Evolutionary conservation across 305 asterid genomes (phyloP).

Genomic region (Solanum hybrid): DNA sequence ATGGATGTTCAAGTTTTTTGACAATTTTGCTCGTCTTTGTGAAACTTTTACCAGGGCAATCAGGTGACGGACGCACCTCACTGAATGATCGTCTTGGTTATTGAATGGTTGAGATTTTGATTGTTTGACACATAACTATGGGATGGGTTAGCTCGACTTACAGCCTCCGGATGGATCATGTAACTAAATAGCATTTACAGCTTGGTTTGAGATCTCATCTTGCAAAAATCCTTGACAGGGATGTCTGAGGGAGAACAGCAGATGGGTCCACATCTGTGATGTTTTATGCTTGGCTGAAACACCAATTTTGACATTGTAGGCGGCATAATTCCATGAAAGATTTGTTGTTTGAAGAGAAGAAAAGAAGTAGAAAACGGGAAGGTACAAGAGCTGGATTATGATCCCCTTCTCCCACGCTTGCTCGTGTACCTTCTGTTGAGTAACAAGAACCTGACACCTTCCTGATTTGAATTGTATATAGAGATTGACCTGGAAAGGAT

Average conservation of each 20-base stretch:
- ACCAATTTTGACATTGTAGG: neutral
- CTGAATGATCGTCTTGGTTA: slow-evolving; percentile 86
- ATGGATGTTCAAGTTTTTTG: neutral
- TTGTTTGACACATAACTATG: neutral
- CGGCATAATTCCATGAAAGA: neutral
- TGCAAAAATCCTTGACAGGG: neutral
- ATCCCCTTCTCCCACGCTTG: neutral
- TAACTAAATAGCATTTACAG: neutral
- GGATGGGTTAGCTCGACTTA: neutral
- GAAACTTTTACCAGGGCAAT: slow-evolving; percentile 56
- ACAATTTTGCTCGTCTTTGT: slow-evolving; percentile 4
- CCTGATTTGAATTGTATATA: neutral
- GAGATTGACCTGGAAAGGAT: neutral
- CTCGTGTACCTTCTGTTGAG: neutral
- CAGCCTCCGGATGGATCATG: neutral
- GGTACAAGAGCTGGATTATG: neutral
- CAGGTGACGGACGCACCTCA: slow-evolving; percentile 93
- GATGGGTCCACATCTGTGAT: neutral
- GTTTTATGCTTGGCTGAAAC: neutral
- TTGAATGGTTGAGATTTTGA: slow-evolving; percentile 13
- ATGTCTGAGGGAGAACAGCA: neutral
- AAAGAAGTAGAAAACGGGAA: neutral
- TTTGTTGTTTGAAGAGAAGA: neutral
- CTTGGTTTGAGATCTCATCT: neutral
- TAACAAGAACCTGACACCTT: neutral